Percentiles rank a stretch among this genome's conserved stretches.
Conservation (phyloP, 169 alveolate species). For the Cryptosporidium ryanae region DNA sequence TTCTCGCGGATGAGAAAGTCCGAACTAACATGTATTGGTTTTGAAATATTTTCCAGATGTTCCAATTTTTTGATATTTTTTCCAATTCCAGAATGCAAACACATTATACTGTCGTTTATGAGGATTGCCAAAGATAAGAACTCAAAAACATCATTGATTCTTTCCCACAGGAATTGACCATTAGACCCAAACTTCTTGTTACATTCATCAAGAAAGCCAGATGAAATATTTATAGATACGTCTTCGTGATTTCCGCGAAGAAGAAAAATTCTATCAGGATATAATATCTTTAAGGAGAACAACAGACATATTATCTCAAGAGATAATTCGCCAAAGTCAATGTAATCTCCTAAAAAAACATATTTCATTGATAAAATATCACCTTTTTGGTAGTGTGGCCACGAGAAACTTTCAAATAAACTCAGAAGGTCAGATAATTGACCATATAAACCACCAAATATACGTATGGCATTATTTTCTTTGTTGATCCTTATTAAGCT, state of each 20-base stretch:
- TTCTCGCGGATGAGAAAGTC: slow-evolving; percentile 52
- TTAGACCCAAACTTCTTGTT: slow-evolving; percentile 35
- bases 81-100: slow-evolving; percentile 83
- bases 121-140: slow-evolving; percentile 79
- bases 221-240: slow-evolving; percentile 48
- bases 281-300: slow-evolving; percentile 79
- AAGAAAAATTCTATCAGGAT: slow-evolving; percentile 80
- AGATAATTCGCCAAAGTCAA: slow-evolving; percentile 85
- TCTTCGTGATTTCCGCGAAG: slow-evolving; percentile 89
- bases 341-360: slow-evolving; percentile 87
- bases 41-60: slow-evolving; percentile 76
- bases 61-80: slow-evolving; percentile 76
- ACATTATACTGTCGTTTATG: slow-evolving; percentile 77
- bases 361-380: slow-evolving; percentile 89
- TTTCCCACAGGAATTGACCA: slow-evolving; percentile 76
- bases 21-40: slow-evolving; percentile 79
- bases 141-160: slow-evolving; percentile 82
- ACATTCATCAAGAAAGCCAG: slow-evolving; percentile 73
- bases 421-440: slow-evolving; percentile 79
- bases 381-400: slow-evolving; percentile 83
- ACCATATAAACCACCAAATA: slow-evolving; percentile 82
- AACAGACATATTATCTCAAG: slow-evolving; percentile 80
- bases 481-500: slow-evolving; percentile 9
- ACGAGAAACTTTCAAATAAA: slow-evolving; percentile 77
- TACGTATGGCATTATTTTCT: slow-evolving; percentile 33